Evolutionary conservation across 805 yeast species (phyloP).

Genomic region (Yarrowia sp.): DNA sequence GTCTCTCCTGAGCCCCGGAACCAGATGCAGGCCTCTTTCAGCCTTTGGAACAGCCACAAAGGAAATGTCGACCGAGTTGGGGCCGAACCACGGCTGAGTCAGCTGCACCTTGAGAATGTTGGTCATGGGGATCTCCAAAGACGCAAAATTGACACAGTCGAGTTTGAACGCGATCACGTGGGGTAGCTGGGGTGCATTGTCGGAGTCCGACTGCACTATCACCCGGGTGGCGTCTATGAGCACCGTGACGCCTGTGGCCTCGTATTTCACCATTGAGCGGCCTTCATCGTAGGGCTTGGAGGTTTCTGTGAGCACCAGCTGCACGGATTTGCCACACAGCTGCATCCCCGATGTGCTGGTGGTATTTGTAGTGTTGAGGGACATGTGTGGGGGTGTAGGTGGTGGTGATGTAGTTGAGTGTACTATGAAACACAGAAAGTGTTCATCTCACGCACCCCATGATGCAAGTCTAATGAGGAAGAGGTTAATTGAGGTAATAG

Average conservation of each 20-base stretch:
- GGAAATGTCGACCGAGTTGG: constrained; percentile 43
- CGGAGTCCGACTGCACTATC: not conserved
- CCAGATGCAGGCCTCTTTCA: constrained; percentile 17
- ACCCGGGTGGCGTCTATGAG: constrained; percentile 8
- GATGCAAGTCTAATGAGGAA: not conserved
- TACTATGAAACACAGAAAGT: too few species aligned
- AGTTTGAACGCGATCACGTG: constrained; percentile 24
- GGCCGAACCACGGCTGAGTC: constrained; percentile 52
- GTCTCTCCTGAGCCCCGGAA: not conserved
- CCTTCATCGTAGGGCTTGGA: constrained; percentile 15
- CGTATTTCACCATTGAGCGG: not conserved
- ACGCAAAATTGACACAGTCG: constrained; percentile 41
- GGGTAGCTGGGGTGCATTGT: constrained; percentile 1
- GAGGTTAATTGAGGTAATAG: too few species aligned
- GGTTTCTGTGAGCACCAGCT: constrained; percentile 26
- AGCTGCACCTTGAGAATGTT: constrained; percentile 43
- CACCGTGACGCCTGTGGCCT: not conserved
- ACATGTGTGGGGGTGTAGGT: not conserved
- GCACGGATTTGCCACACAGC: not conserved
- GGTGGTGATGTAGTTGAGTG: not conserved
- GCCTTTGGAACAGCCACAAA: constrained; percentile 36
- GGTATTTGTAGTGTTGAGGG: constrained; percentile 3
- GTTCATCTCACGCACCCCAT: too few species aligned
- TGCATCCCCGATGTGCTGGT: not conserved
- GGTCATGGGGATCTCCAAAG: constrained; percentile 44